Conservation (phyloP, 371 early-diverging fungal species). For the Lichtheimia ornata region DNA sequence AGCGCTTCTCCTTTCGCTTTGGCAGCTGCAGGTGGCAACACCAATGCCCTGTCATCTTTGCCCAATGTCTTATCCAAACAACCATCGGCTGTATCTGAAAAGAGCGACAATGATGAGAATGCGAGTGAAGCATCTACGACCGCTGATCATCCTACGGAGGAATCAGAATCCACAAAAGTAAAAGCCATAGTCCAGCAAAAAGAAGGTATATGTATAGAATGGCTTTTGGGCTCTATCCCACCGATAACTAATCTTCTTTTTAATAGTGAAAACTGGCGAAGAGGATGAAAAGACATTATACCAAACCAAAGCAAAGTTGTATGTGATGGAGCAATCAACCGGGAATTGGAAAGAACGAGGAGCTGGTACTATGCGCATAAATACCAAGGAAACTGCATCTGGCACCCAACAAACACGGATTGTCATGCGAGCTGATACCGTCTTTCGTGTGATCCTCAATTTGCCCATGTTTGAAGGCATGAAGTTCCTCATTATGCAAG, state of each 20-base stretch:
- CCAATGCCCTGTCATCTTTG: conserved; percentile 24
- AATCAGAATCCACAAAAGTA: conserved; percentile 19
- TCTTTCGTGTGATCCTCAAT: conserved; percentile 62
- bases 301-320: conserved; percentile 48
- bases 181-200: conserved; percentile 28
- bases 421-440: conserved; percentile 67
- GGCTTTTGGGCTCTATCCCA: too few species aligned
- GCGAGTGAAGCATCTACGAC: conserved; percentile 7
- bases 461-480: conserved; percentile 53
- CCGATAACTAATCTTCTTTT: background rate
- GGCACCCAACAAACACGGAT: conserved; percentile 34
- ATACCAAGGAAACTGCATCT: conserved; percentile 24
- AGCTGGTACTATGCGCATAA: conserved; percentile 45
- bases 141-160: background rate
- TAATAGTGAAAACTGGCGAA: conserved; percentile 48
- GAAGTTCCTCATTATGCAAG: conserved; percentile 55
- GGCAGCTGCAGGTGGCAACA: conserved; percentile 27
- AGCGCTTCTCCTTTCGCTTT: conserved; percentile 42
- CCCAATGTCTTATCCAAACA: conserved; percentile 1
- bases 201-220: conserved; percentile 19
- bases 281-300: conserved; percentile 51
- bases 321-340: conserved; percentile 33
- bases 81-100: background rate
- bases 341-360: conserved; percentile 55
- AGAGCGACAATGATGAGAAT: background rate